Evolutionary conservation across 202 grass and related monocot species (phyloP), one percentile per base, ranked within the genome.

Genomic region (Schoenoplectus triqueter): DNA sequence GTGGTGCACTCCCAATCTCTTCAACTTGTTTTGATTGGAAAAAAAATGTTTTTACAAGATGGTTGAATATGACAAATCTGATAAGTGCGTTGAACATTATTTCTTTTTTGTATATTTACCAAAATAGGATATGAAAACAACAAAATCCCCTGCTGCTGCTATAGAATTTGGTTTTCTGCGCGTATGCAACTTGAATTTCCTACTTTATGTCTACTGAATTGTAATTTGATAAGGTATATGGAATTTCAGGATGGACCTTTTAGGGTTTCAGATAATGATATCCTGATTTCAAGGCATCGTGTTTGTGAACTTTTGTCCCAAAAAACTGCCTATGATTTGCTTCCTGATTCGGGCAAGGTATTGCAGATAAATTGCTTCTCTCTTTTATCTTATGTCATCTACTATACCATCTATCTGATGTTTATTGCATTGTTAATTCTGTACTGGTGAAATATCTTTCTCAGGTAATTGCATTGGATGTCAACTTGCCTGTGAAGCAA

Each of bases 401-500:
- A 64, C 31, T 78, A 18, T 69, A 41, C 41, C 14, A 51, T 71
- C 14, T 67, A 14, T 55, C 3, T 10, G 46, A 2, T 70, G 20
- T 51, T 70, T 83, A 39, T 21, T 11, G 11, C 7, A 5, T 64
- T 48, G 64, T 72, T 8, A 41, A 71, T 17, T 83, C 20, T 40
- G 14, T 45, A 83, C 2, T 54, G 8, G 70, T 57, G n/a, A 68
- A 2, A 0, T 78, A 68, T 82, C 66, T 57, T 71, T 76, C 87
- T 73, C 89, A 99, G 96, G 96, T 96, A 22, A 91, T 99, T 99
- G 96, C 91, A 71, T 59, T 99, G 39, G 93, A 99, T 83, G 82
- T 99, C 83, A 99, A 99, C 82, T 91, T 99, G 84, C 96, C 96
- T 1, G 96, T 99, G 86, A 99, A 99, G 61, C 96, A 96, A 84